Evolutionary conservation across 768 basidiomycete genomes (phyloP), one percentile per base, ranked within the genome.

Genomic region (Tulasnella sp.): DNA sequence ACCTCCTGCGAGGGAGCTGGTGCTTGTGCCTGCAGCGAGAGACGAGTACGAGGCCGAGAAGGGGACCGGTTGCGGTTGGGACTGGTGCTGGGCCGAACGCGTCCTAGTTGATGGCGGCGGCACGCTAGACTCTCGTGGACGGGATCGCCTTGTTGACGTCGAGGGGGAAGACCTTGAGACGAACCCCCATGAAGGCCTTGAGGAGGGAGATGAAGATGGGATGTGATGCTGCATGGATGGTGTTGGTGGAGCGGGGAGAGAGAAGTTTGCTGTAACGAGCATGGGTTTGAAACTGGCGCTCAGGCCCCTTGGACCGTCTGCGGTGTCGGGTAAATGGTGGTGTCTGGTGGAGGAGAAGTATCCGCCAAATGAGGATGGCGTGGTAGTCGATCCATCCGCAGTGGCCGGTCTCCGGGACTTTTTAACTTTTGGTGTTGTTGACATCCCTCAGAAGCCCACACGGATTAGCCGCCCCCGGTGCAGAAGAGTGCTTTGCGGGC

Each of bases 151-250:
- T 67, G 61, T 23, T 4, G 61, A 29, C 2, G 61, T 13, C 2
- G 61, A 67, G 6, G 61, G n/a, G 61, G 26, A 26, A 10, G 61
- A 29, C 61, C 32, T 67, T 32, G 61, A 67, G 11, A 35, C 16
- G 29, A 67, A 67, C 3, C 61, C 61, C 61, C 61, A 57, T n/a
- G 55, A 67, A 67, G 61, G 61, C 61, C 61, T 67, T 67, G 61
- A 67, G 29, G 61, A 15, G 32, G 61, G 61, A 67, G 61, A 67
- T 67, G 61, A 67, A 67, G 61, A 67, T 67, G 61, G 61, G 48
- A 48, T 48, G 15, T 67, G 61, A 35, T 67, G 61, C 29, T 67
- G 61, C 61, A 67, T 67, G 51, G 51, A 20, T 5, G 51, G 51
- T 23, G 51, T 51, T 67, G 61, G 32, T 67, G 61, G 61, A 18